Evolutionary conservation across 2,329 filamentous ascomycete species (phyloP).

Genomic region (Diaporthe citrichinensis): DNA sequence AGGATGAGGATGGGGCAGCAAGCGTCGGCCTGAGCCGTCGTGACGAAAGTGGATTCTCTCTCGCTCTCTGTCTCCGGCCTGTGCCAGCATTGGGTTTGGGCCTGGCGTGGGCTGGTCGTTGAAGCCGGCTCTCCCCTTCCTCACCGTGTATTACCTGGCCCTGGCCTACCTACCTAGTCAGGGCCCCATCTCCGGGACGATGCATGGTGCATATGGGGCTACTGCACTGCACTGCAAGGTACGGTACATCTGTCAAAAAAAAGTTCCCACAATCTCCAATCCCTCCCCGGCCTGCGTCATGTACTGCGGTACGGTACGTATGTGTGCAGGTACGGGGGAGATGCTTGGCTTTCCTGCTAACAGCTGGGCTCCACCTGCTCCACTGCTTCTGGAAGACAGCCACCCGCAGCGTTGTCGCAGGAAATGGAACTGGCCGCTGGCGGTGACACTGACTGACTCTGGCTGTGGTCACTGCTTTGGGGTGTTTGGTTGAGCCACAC

Average conservation of each 20-base stretch:
- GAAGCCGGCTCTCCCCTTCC: neutral
- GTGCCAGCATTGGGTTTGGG: neutral
- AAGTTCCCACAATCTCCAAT: constrained; percentile 1
- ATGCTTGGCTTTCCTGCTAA: constrained; percentile 24
- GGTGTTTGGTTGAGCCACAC: neutral
- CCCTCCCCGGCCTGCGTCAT: neutral
- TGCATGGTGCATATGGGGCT: constrained; percentile 22
- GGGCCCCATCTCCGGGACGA: constrained; percentile 23
- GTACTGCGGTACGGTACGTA: neutral
- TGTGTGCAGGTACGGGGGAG: neutral
- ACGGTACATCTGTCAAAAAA: constrained; percentile 24
- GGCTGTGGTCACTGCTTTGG: neutral
- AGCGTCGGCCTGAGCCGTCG: constrained; percentile 24
- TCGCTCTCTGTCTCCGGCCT: neutral
- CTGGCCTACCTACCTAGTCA: constrained; percentile 12
- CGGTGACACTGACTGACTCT: neutral
- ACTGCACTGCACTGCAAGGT: constrained; percentile 28
- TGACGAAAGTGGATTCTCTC: constrained; percentile 6
- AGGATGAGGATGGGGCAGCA: constrained; percentile 11
- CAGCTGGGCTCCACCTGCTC: constrained; percentile 10
- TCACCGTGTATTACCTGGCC: neutral
- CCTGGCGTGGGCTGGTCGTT: neutral
- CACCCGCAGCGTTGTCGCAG: neutral
- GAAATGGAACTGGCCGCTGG: neutral
- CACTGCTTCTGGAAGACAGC: constrained; percentile 34